Base-by-base conservation (phyloP, 805 yeast genomes). In the Lipomyces chichibuensis region DNA sequence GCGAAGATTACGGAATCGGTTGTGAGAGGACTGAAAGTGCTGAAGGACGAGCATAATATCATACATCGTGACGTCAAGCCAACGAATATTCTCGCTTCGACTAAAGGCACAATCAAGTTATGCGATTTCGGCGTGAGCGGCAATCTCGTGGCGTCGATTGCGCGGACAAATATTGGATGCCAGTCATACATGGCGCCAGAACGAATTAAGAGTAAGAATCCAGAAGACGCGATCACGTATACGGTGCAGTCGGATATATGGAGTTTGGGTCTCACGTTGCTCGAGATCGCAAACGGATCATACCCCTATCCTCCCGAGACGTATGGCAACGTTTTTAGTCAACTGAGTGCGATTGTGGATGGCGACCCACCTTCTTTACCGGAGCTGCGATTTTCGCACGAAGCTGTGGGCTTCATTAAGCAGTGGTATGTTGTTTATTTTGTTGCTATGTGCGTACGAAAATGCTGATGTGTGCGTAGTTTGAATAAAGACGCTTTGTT, bases 101-200 rank as follows among this genome's bases (percentile, higher is more conserved):
- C 91, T 1, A 79, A 80, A 33, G 99, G 99, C n/a, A 88, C 89
- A 68, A 90, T 94, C 49, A 94, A 94, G 77, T 81, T 94, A 35
- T 92, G 97, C 80, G 99, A 94, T 79, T 94, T 94, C 78, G 99
- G 99, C 62, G 99, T 94, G 27, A 86, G 92, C 63, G 98, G 98
- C 23, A 94, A 94, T 75, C 81, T 94, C 69, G 98, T 95, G 27
- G 97, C 98, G 1, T 91, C 97, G 0, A 82, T 94, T 73, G 98
- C 98, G 17, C 88, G 92, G 74, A 94, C 99, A 0, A 94, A 95
- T 74, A 92, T 94, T 71, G 99, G 99, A 3, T 94, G 99, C 79
- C 99, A 95, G 79, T 90, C 97, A 0, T 94, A 94, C 78, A 95
- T 95, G 98, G 98, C 98, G 0, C 99, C 99, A 0, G 99, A 94